A percentile compares a stretch with the other conserved stretches of the same genome.
Evolutionary conservation across 257 asterid species (phyloP).

Genomic region (Plectranthus barbatus): DNA sequence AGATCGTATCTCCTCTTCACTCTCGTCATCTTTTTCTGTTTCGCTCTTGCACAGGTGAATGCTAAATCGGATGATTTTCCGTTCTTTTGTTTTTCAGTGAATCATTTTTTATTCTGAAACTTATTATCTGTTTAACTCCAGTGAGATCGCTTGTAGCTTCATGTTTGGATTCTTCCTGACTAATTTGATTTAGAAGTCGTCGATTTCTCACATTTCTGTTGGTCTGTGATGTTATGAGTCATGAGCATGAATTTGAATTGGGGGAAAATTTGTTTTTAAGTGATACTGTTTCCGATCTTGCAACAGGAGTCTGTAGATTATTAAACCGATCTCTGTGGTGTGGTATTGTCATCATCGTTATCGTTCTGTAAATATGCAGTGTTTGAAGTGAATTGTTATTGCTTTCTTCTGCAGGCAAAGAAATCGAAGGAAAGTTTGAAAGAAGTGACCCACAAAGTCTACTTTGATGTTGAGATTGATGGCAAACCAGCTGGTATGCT

Average conservation of each 20-base stretch:
- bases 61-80: background rate
- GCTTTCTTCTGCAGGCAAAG: conserved; percentile 56
- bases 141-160: background rate
- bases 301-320: background rate
- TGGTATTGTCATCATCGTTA: background rate
- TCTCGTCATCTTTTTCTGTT: conserved; percentile 29
- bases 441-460: conserved; percentile 74
- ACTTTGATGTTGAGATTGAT: conserved; percentile 76
- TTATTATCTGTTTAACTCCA: background rate
- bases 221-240: background rate
- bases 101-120: background rate
- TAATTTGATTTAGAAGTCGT: background rate
- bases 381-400: background rate
- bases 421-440: conserved; percentile 53
- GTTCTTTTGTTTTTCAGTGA: background rate
- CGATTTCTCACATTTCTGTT: background rate
- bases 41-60: conserved; percentile 37
- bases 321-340: background rate
- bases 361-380: background rate
- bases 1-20: conserved; percentile 17
- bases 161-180: background rate
- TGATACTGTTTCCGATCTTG: background rate
- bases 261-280: background rate
- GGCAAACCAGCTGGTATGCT: conserved; percentile 74
- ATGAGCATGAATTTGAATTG: background rate